These are phyloP conservation scores for Begonia peltatifolia DNA, from an alignment of 306 rosid genomes.

Conservation along the genomic window DNA sequence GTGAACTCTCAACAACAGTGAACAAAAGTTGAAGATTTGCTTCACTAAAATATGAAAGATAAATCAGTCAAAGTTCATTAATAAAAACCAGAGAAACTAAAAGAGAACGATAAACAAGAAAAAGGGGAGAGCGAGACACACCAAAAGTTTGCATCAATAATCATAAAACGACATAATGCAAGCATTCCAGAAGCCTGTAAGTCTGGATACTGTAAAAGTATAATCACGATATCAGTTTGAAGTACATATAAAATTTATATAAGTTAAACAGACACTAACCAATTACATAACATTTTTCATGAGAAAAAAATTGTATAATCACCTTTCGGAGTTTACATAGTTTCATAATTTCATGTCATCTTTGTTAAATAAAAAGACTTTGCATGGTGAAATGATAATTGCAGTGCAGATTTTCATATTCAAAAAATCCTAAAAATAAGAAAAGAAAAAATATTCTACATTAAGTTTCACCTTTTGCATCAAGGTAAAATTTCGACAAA, in stretches of 20 bases:
- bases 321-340: background rate
- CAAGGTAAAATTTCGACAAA: slow-evolving; percentile 71
- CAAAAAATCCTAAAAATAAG: background rate
- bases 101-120: background rate
- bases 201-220: slow-evolving; percentile 60
- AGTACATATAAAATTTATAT: slow-evolving; percentile 4
- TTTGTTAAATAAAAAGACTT: slow-evolving; percentile 5
- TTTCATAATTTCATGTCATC: slow-evolving; percentile 1
- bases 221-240: slow-evolving; percentile 1
- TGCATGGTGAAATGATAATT: background rate
- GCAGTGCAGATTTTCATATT: background rate
- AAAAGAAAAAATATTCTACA: slow-evolving; percentile 7
- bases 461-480: slow-evolving; percentile 63
- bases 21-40: slow-evolving; percentile 93
- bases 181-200: slow-evolving; percentile 93
- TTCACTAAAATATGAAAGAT: slow-evolving; percentile 31
- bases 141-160: slow-evolving; percentile 88
- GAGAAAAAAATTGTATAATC: background rate
- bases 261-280: background rate
- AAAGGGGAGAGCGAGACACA: slow-evolving; percentile 21
- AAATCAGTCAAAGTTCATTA: slow-evolving; percentile 11
- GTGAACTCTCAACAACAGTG: slow-evolving; percentile 72
- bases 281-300: too few relatives aligned
- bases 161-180: slow-evolving; percentile 89
- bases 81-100: background rate